Percentiles rank a stretch among this genome's conserved stretches.
Evolutionary conservation across 2,329 filamentous ascomycete species (phyloP).

Genomic region (Cordyceps farinosa): DNA sequence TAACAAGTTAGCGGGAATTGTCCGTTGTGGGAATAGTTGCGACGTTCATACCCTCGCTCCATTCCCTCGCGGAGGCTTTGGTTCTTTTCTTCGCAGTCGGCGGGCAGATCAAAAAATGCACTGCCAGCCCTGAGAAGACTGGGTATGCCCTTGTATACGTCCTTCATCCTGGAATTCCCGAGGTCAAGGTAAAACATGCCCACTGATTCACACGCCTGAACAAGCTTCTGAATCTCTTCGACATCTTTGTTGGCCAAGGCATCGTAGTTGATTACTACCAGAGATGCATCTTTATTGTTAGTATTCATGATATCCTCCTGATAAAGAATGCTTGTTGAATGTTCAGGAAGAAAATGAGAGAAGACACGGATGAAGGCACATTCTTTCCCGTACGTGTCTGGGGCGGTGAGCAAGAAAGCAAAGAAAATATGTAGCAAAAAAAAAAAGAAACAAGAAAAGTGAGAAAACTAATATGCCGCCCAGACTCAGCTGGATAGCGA

Average conservation of each 20-base stretch:
- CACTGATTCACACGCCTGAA: constrained; percentile 9
- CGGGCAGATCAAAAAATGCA: constrained; percentile 4
- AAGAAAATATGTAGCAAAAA: not conserved
- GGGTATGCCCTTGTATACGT: constrained; percentile 5
- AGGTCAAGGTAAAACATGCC: constrained; percentile 12
- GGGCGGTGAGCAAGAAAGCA: not conserved
- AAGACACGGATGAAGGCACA: not conserved
- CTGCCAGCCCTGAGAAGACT: not conserved
- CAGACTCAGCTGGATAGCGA: not conserved
- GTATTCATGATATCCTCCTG: not conserved
- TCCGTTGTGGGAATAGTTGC: not conserved
- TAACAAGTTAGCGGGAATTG: not conserved
- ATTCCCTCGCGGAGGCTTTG: constrained; percentile 13
- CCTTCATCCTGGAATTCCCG: not conserved
- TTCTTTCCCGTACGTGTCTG: not conserved
- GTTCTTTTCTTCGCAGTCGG: constrained; percentile 9
- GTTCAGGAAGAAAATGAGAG: not conserved
- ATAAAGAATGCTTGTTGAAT: not conserved
- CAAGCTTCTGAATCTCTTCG: constrained; percentile 7
- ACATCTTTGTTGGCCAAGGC: constrained; percentile 8
- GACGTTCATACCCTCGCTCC: constrained; percentile 13
- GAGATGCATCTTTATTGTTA: not conserved
- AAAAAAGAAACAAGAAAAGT: too few species aligned
- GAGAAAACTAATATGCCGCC: not conserved
- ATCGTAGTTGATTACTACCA: constrained; percentile 7